These are phyloP conservation scores for Venturia nashicola DNA, from an alignment of 2,329 filamentous ascomycete species.

Conservation along the genomic window DNA sequence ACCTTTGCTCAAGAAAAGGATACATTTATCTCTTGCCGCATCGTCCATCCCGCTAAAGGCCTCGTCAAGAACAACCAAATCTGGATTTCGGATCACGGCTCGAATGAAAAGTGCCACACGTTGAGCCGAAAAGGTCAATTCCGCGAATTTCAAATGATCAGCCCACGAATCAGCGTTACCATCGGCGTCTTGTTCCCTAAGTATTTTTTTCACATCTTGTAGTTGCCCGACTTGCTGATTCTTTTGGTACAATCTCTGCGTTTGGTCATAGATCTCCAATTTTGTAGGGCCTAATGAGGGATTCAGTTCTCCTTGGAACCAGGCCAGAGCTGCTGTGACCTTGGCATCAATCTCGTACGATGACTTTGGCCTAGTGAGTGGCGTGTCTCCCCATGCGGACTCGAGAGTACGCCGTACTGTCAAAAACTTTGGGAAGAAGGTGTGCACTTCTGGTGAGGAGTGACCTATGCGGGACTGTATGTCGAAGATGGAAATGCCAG, in stretches of 20 bases:
- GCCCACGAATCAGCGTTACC: conserved; percentile 44
- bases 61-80: conserved; percentile 39
- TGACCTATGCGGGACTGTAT: conserved; percentile 84
- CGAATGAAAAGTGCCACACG: conserved; percentile 70
- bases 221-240: not conserved
- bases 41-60: conserved; percentile 40
- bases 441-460: conserved; percentile 86
- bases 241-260: not conserved
- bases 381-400: conserved; percentile 84
- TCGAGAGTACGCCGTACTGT: conserved; percentile 65
- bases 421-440: conserved; percentile 73
- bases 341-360: conserved; percentile 41
- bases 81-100: conserved; percentile 31
- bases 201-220: not conserved
- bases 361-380: conserved; percentile 57
- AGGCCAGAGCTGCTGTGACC: conserved; percentile 58
- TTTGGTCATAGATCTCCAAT: conserved; percentile 5
- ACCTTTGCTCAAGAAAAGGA: conserved; percentile 56
- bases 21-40: conserved; percentile 68
- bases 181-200: not conserved
- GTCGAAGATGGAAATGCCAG: conserved; percentile 82
- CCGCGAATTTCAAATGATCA: conserved; percentile 53
- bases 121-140: conserved; percentile 69
- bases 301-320: conserved; percentile 71
- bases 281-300: conserved; percentile 25